Conservation (phyloP, 2,329 filamentous ascomycete genomes). For the Cercospora nicotianae region DNA sequence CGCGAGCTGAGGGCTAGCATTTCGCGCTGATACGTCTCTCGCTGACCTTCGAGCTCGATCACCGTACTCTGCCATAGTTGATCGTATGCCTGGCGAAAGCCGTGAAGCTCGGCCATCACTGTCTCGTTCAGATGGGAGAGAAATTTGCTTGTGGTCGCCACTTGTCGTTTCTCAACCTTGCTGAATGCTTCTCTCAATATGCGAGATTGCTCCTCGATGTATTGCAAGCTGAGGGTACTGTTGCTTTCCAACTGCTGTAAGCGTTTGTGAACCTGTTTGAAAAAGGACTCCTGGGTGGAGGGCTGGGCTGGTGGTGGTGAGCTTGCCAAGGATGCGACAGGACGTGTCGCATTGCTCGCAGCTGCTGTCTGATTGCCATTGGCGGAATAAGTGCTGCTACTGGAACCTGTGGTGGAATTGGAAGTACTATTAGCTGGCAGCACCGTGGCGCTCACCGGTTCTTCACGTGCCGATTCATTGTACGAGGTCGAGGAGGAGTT, state of each 20-base stretch:
- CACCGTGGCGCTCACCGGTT: neutral
- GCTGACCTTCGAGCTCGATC: constrained; percentile 83
- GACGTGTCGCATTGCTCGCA: constrained; percentile 14
- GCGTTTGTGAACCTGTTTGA: constrained; percentile 93
- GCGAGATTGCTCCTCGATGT: constrained; percentile 93
- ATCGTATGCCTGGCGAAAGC: constrained; percentile 83
- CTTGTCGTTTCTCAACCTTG: constrained; percentile 82
- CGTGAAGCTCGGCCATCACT: constrained; percentile 75
- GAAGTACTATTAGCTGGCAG: neutral
- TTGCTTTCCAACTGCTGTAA: constrained; percentile 89
- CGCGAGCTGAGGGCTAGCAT: constrained; percentile 77
- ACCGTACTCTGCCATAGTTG: constrained; percentile 96
- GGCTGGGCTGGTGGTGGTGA: constrained; percentile 56
- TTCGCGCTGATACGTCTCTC: constrained; percentile 79
- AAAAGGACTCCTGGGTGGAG: constrained; percentile 94
- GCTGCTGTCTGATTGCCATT: constrained; percentile 2
- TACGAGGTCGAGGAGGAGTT: neutral
- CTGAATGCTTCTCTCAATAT: constrained; percentile 84
- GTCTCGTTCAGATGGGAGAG: constrained; percentile 83
- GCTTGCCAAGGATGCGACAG: constrained; percentile 12
- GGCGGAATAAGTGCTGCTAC: neutral
- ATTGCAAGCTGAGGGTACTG: constrained; percentile 86
- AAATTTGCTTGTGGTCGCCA: constrained; percentile 79
- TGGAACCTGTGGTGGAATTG: neutral
- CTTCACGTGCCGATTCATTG: neutral